phyloP scores from a whole-genome alignment of 345 rosid genomes.

The Mallotus nudiflorus region DNA sequence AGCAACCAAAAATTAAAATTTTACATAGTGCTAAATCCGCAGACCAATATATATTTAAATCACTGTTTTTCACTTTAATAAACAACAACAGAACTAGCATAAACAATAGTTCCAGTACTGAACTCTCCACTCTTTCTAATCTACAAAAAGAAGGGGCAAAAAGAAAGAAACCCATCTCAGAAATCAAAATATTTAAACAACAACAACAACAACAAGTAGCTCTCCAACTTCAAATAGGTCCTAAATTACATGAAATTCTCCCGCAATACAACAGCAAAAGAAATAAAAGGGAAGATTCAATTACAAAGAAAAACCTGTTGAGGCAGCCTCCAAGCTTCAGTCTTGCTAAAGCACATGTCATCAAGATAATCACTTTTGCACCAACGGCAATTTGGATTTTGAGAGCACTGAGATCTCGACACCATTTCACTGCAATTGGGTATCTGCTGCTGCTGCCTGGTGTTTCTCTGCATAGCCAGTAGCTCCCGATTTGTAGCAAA shows the following conservation, averaged over 20 bases:
- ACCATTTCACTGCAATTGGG: conserved; percentile 54
- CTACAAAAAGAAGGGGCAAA: neutral
- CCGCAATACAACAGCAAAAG: too few relatives aligned
- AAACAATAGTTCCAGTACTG: neutral
- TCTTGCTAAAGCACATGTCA: conserved; percentile 65
- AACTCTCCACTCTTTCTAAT: neutral
- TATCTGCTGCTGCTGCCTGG: conserved; percentile 35
- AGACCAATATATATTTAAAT: too few relatives aligned
- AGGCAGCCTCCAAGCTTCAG: conserved; percentile 72
- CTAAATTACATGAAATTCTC: neutral
- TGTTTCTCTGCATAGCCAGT: conserved; percentile 39
- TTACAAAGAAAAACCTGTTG: conserved; percentile 69
- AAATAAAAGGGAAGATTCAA: conserved; percentile 9
- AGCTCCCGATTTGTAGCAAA: conserved; percentile 29
- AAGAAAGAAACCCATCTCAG: conserved; percentile 4
- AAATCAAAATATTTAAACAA: neutral
- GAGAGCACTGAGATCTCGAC: conserved; percentile 59
- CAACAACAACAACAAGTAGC: neutral
- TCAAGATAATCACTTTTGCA: conserved; percentile 77
- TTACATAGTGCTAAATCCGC: too few relatives aligned
- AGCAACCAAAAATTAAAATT: too few relatives aligned
- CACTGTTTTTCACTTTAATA: too few relatives aligned
- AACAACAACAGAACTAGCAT: neutral
- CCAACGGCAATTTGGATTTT: conserved; percentile 66
- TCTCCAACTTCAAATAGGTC: neutral